A percentile compares a stretch with the other conserved stretches of the same genome.
Conservation (phyloP, 2,329 filamentous ascomycete genomes). For the Scytalidium sp. region DNA sequence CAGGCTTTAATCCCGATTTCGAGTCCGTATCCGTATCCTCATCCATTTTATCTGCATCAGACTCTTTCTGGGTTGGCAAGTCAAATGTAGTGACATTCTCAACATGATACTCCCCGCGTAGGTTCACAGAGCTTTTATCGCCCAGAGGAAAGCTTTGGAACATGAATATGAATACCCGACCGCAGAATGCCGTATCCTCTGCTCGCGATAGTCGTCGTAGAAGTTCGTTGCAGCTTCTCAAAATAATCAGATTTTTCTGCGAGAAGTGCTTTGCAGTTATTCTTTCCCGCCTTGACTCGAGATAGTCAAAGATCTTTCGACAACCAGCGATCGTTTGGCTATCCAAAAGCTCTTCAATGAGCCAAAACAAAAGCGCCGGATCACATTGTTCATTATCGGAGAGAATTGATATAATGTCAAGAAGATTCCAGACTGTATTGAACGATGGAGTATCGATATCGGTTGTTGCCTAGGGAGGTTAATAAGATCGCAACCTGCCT, state of each 20-base stretch:
- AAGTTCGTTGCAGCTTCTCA: slow-evolving; percentile 94
- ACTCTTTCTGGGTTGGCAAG: slow-evolving; percentile 37
- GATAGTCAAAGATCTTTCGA: slow-evolving; percentile 86
- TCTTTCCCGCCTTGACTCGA: slow-evolving; percentile 87
- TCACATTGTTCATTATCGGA: slow-evolving; percentile 79
- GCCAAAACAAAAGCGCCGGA: slow-evolving; percentile 78
- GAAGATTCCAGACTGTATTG: slow-evolving; percentile 84
- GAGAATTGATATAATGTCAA: slow-evolving; percentile 87
- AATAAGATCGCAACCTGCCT: slow-evolving; percentile 2
- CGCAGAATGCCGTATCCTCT: slow-evolving; percentile 96
- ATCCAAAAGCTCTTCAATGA: slow-evolving; percentile 92
- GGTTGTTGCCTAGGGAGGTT: slow-evolving; percentile 58
- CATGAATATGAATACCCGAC: slow-evolving; percentile 95
- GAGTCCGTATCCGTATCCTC: slow-evolving; percentile 68
- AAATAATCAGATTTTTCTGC: slow-evolving; percentile 81
- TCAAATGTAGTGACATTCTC: slow-evolving; percentile 92
- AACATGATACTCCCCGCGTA: slow-evolving; percentile 91
- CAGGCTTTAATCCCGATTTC: slow-evolving; percentile 39
- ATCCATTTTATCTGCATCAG: slow-evolving; percentile 27
- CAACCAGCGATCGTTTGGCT: slow-evolving; percentile 94
- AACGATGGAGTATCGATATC: slow-evolving; percentile 77
- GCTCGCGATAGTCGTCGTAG: slow-evolving; percentile 91
- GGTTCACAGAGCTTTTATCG: slow-evolving; percentile 95
- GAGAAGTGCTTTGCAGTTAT: slow-evolving; percentile 79
- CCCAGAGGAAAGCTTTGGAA: slow-evolving; percentile 97